Base-by-base conservation (phyloP, 306 rosid species). In the Glycine latifolia region DNA sequence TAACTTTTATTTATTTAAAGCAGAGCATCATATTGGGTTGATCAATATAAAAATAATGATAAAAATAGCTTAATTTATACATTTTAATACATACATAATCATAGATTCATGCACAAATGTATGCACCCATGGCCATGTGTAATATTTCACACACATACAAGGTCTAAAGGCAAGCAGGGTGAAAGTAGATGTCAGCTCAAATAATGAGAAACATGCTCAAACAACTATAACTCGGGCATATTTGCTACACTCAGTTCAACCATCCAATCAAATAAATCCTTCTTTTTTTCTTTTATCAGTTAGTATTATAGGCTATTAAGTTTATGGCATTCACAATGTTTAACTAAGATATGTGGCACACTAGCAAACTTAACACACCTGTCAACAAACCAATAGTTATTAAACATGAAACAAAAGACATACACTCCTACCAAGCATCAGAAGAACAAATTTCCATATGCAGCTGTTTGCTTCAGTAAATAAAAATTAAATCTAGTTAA, bases 81-180 rank as follows among this genome's bases (percentile, higher is more conserved):
- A 50, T 70, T 26, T 47, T 6, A 26, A 14, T 52, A 14, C 10
- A 60, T 26, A 43, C 33, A 73, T 58, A 26, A 26, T 44, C 41
- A 37, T 37, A 37, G 10, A 16, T 13, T 50, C 47, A 1, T 37
- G 41, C 62, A 31, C 61, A 12, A 5, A 7, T 3, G 26, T 16
- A 68, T 44, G 39, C 10, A 50, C 7, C 20, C 6, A 14, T 26
- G 31, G 31, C 31, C 2, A 26, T 7, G 14, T 13, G 4, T 50
- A 48, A 26, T 50, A 50, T 71, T 31, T 71, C 46, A 31, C 26
- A 52, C 62, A 72, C 10, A 55, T 16, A 16, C 63, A 58, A 58
- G 44, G 44, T 33, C 41, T 26, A 41, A 61, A 58, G 48, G 54
- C 75, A 71, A 10, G 78, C 53, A 7, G 77, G 83, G 49, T 69